A percentile compares a stretch with the other conserved stretches of the same genome.
Evolutionary conservation across 2,329 filamentous ascomycete species (phyloP).

Genomic region (Dothiorella sarmentorum): DNA sequence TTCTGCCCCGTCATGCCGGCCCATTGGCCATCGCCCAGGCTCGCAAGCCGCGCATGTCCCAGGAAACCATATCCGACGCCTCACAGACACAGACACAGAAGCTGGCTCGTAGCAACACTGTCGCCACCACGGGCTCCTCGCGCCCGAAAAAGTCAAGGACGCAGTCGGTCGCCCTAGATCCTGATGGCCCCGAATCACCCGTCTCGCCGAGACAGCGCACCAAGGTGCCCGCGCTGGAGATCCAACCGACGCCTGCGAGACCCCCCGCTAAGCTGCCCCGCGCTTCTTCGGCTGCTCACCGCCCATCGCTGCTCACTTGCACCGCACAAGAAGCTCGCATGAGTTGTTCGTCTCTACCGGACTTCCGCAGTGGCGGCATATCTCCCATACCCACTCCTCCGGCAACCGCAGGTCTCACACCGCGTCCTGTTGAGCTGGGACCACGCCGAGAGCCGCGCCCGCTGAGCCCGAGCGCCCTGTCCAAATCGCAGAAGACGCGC

Average conservation of each 20-base stretch:
- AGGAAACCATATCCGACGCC: constrained; percentile 60
- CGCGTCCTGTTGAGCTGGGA: constrained; percentile 24
- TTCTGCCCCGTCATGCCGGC: constrained; percentile 73
- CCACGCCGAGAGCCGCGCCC: constrained; percentile 56
- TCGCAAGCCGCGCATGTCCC: constrained; percentile 64
- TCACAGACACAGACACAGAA: constrained; percentile 52
- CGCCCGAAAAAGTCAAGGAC: constrained; percentile 43
- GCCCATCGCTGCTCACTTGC: constrained; percentile 52
- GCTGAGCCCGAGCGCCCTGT: constrained; percentile 60
- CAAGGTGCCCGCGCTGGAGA: constrained; percentile 24
- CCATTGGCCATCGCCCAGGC: constrained; percentile 80
- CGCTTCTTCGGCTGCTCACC: constrained; percentile 32
- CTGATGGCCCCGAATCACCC: constrained; percentile 22
- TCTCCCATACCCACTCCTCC: constrained; percentile 38
- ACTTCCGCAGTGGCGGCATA: constrained; percentile 53
- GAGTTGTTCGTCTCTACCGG: constrained; percentile 66
- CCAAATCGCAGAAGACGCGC: constrained; percentile 64
- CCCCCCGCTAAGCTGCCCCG: constrained; percentile 24
- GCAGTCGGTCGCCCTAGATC: constrained; percentile 21
- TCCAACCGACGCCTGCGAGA: constrained; percentile 29
- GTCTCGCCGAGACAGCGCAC: constrained; percentile 19
- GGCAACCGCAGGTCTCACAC: constrained; percentile 39
- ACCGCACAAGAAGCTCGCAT: constrained; percentile 58
- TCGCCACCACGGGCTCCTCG: constrained; percentile 48
- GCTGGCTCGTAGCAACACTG: constrained; percentile 66